phyloP scores from a whole-genome alignment of 495 filamentous ascomycete species.

The Gamarada debralockiae region DNA sequence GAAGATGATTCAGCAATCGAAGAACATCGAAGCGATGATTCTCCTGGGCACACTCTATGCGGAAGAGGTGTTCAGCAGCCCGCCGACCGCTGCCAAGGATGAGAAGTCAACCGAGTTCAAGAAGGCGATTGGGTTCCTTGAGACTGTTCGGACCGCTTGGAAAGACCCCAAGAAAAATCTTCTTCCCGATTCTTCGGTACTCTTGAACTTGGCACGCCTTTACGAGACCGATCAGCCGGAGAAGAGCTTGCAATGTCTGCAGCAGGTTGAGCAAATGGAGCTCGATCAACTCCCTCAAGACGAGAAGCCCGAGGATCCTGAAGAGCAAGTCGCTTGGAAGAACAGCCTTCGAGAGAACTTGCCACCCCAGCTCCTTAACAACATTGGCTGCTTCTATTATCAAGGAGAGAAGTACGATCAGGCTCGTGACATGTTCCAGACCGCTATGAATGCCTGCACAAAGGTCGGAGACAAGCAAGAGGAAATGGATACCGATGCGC shows the following conservation, averaged over 20 bases:
- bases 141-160: slow-evolving; percentile 83
- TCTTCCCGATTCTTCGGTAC: slow-evolving; percentile 75
- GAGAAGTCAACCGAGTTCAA: slow-evolving; percentile 79
- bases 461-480: slow-evolving; percentile 64
- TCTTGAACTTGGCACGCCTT: slow-evolving; percentile 85
- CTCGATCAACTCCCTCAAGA: slow-evolving; percentile 67
- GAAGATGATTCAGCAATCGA: slow-evolving; percentile 82
- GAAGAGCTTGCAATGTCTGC: slow-evolving; percentile 84
- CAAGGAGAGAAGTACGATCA: slow-evolving; percentile 75
- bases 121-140: slow-evolving; percentile 78
- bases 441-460: slow-evolving; percentile 80
- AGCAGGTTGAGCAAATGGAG: slow-evolving; percentile 86
- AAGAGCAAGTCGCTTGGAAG: slow-evolving; percentile 56
- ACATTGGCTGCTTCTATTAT: slow-evolving; percentile 93
- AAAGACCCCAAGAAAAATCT: slow-evolving; percentile 80
- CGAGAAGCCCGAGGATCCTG: slow-evolving; percentile 58
- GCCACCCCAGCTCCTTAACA: slow-evolving; percentile 90
- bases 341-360: slow-evolving; percentile 65
- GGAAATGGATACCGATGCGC: slow-evolving; percentile 75
- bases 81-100: slow-evolving; percentile 69
- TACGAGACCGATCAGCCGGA: slow-evolving; percentile 85
- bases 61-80: slow-evolving; percentile 84
- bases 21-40: slow-evolving; percentile 86
- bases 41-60: slow-evolving; percentile 86
- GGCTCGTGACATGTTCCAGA: slow-evolving; percentile 85